Evolutionary conservation across 2,329 filamentous ascomycete genomes (phyloP), one percentile per base, ranked within the genome.

Genomic region (Fusarium sp.): DNA sequence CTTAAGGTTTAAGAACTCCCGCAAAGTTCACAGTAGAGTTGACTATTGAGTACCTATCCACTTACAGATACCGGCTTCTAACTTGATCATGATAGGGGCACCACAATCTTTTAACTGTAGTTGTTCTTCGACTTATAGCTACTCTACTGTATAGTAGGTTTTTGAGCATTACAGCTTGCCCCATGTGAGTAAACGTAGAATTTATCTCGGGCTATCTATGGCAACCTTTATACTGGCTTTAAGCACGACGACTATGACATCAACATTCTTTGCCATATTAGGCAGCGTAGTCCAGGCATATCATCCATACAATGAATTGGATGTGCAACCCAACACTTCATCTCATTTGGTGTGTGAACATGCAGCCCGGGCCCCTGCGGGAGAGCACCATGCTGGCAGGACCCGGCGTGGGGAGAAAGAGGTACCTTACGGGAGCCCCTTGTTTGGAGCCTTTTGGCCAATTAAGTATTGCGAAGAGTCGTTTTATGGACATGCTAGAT

Each of bases 341-440:
- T 71, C n/a, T 56, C 52, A 51, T 52, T 66, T 66, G 62, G 40
- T 50, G 58, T 49, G 44, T 19, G 25, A 68, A 49, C 46, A 53
- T 65, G 65, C 47, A 54, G 59, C 64, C 62, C 53, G 37, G 51
- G 30, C n/a, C 47, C 35, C 49, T 69, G 62, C 62, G 58, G 27
- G 49, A 65, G 68, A 68, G 57, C 59, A 62, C 68, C 66, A 71
- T 61, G 61, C 47, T 65, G 67, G 55, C 60, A 23, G 35, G 15
- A 61, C 44, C 59, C 68, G 48, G 63, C 49, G 51, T 65, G 57
- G 56, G 56, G 57, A 48, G 48, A 44, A 37, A 37, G 33, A 15
- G 15, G 33, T 6, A n/a, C n/a, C n/a, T n/a, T n/a, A 23, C 23
- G 23, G 23, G 33, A 37, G 17, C 35, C 44, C 62, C 57, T 65